Evolutionary conservation across 164 flowering plant species (phyloP).

Genomic region (Aristolochia californica): DNA sequence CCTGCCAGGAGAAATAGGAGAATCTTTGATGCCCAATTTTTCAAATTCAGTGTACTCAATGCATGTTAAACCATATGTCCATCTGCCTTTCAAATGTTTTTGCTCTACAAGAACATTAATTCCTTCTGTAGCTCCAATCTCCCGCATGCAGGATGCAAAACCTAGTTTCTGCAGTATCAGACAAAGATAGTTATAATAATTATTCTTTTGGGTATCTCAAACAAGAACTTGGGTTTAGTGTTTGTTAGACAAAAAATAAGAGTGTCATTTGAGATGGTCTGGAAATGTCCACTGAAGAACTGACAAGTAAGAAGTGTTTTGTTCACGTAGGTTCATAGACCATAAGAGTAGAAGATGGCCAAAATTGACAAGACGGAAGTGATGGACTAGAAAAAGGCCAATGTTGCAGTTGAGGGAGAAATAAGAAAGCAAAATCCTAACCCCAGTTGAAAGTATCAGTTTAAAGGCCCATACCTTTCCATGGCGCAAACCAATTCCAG

Average conservation of each 20-base stretch:
- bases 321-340: no score
- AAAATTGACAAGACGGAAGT: no score
- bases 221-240: no score
- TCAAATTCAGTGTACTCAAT: slow-evolving; percentile 96
- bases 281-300: no score
- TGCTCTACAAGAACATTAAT: slow-evolving; percentile 85
- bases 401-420: no score
- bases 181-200: neutral
- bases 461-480: slow-evolving; percentile 40
- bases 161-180: slow-evolving; percentile 65
- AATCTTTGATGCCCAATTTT: slow-evolving; percentile 54
- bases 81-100: slow-evolving; percentile 59
- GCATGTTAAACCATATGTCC: slow-evolving; percentile 92
- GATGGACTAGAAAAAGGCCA: no score
- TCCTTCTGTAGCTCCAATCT: slow-evolving; percentile 88
- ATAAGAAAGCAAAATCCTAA: no score
- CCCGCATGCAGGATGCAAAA: slow-evolving; percentile 84
- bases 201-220: neutral
- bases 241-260: no score
- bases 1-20: slow-evolving; percentile 37
- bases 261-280: no score
- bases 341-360: no score
- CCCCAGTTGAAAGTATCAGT: no score
- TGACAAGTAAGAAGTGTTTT: neutral
- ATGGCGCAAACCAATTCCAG: slow-evolving; percentile 80